These are phyloP conservation scores for Fraxinus albicans DNA, from an alignment of 305 asterid species.

Conservation along the genomic window DNA sequence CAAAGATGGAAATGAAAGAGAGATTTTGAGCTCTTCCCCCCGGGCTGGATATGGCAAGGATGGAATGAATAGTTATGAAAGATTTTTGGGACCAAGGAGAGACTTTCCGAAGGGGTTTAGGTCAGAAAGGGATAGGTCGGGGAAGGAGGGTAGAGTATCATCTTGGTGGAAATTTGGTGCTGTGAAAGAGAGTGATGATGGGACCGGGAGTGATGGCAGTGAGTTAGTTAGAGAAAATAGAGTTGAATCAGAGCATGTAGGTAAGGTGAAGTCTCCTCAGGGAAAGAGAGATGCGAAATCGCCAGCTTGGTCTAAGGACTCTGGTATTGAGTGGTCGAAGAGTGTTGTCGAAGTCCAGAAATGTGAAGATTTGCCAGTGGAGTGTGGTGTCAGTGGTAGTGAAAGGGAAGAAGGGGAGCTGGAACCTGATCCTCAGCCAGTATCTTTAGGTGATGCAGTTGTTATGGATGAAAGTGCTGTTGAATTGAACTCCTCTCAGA, in stretches of 20 bases:
- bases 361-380: slow-evolving; percentile 58
- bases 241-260: slow-evolving; percentile 55
- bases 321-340: slow-evolving; percentile 88
- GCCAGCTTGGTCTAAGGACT: slow-evolving; percentile 95
- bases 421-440: slow-evolving; percentile 79
- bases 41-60: slow-evolving; percentile 63
- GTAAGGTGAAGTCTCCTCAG: slow-evolving; percentile 71
- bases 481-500: slow-evolving; percentile 32
- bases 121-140: slow-evolving; percentile 91
- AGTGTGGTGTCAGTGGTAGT: slow-evolving; percentile 63
- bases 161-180: slow-evolving; percentile 82
- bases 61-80: slow-evolving; percentile 74
- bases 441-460: slow-evolving; percentile 35
- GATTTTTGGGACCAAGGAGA: slow-evolving; percentile 83
- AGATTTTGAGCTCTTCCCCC: slow-evolving; percentile 68
- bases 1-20: slow-evolving; percentile 67
- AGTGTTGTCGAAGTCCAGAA: slow-evolving; percentile 65
- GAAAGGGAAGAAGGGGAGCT: slow-evolving; percentile 97
- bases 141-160: slow-evolving; percentile 73
- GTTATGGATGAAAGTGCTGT: slow-evolving; percentile 45
- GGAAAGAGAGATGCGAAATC: slow-evolving; percentile 63
- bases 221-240: slow-evolving; percentile 60
- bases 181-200: slow-evolving; percentile 79
- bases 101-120: slow-evolving; percentile 93
- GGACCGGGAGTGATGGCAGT: slow-evolving; percentile 44